Percentiles rank a stretch among this genome's conserved stretches.
phyloP scores from a whole-genome alignment of 106 monocot genomes.

The Acorus gramineus region DNA sequence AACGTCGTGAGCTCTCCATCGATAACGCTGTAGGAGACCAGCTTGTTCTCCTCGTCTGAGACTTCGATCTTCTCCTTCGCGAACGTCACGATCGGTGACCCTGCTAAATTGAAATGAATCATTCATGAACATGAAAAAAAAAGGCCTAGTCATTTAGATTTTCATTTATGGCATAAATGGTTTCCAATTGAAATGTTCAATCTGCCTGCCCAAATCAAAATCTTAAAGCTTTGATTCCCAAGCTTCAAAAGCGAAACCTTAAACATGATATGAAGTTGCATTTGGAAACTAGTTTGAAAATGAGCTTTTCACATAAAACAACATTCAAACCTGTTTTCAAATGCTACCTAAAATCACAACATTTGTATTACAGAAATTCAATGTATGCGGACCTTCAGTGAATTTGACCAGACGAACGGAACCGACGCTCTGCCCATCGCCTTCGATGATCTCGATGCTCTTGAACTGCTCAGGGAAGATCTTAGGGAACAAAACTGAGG shows the following conservation, averaged over 20 bases:
- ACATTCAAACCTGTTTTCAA: too few species aligned
- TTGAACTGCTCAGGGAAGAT: conserved; percentile 60
- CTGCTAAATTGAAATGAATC: conserved; percentile 9
- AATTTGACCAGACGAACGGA: conserved; percentile 35
- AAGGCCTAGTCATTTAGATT: too few species aligned
- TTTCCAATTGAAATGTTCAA: too few species aligned
- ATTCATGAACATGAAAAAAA: too few species aligned
- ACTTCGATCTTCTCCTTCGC: conserved; percentile 49
- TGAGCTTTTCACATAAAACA: too few species aligned
- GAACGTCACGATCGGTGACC: conserved; percentile 27
- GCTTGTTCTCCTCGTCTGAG: conserved; percentile 27
- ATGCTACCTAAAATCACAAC: too few species aligned
- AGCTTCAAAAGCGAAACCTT: too few species aligned
- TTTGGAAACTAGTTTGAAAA: too few species aligned
- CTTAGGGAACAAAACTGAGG: conserved; percentile 57
- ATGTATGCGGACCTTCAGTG: conserved; percentile 22
- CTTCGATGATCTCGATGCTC: conserved; percentile 64
- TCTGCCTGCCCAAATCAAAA: too few species aligned
- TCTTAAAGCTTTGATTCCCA: too few species aligned
- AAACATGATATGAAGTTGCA: too few species aligned
- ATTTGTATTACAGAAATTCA: background rate
- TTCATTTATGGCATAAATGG: too few species aligned
- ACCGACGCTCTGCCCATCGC: conserved; percentile 54
- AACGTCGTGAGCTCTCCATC: conserved; percentile 29
- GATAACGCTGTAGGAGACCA: conserved; percentile 39